Evolutionary conservation across 164 flowering plant species (phyloP), one percentile per base, ranked within the genome.

Genomic region (Magnolia officinalis): DNA sequence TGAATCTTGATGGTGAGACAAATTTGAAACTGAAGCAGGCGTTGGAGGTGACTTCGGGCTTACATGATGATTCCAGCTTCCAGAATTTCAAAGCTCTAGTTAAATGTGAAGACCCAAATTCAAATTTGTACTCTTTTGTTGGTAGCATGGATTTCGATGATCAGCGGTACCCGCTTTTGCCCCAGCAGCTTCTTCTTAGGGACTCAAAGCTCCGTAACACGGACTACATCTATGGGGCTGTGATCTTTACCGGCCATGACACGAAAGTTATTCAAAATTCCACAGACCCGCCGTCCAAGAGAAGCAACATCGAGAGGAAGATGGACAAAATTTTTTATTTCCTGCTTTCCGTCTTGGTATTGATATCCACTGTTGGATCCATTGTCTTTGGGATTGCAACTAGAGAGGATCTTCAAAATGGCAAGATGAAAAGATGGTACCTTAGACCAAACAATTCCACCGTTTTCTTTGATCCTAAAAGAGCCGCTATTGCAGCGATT

Each of bases 1-100:
- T 91, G 96, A 96, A 94, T 75, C 93, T 96, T 74, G 99, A 96
- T 78, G 99, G 99, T 26, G 99, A 96, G 82, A 96, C 99, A 29
- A 96, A 94, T 81, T 83, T 96, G 84, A 96, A 96, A 73, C 77
- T 91, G 37, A 96, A 96, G 76, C 99, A 96, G 85, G 97, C 89
- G 37, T 77, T 92, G 82, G 97, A 89, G 37, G 89, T 78, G 19
- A 91, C 98, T 77, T 84, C 93, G 52, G 75, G 72, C 63, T 78
- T 91, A 72, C 78, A 79, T 50, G 94, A 90, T 37, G 94, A 91
- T 24, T 77, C 83, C 11, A 72, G 78, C 79, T 89, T 90, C 79
- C 71, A 14, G n/a, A 84, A 91, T 65, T 94, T 94, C 71, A 90
- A 81, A 76, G 96, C 94, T 8, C 6, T 81, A 23, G 79, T 96